These are phyloP conservation scores for Eucalyptus shirleyi DNA, from an alignment of 345 rosid species.

Conservation along the genomic window DNA sequence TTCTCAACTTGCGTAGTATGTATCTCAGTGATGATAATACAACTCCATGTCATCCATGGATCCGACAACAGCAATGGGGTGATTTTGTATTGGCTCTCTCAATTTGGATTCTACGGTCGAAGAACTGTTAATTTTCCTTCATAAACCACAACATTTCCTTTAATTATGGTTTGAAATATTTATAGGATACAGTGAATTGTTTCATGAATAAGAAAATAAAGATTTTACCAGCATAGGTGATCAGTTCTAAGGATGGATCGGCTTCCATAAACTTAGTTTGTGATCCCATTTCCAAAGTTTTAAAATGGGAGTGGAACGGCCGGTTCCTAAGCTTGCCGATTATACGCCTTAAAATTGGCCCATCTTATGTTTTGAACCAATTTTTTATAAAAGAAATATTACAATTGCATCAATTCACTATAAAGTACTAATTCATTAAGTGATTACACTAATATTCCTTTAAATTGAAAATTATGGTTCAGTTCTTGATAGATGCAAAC, in stretches of 20 bases:
- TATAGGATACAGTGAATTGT: neutral
- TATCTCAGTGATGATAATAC: neutral
- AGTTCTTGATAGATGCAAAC: neutral
- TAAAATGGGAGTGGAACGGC: neutral
- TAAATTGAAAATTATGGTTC: neutral
- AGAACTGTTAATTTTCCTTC: neutral
- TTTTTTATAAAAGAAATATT: neutral
- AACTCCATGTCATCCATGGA: neutral
- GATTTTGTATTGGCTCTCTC: neutral
- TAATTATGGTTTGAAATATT: neutral
- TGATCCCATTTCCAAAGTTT: neutral
- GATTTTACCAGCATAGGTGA: neutral
- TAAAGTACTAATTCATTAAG: neutral
- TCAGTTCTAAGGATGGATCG: neutral
- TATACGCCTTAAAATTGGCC: neutral
- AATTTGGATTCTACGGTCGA: neutral
- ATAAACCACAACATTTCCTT: neutral
- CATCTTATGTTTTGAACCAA: neutral
- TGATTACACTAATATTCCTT: neutral
- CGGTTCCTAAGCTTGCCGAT: neutral
- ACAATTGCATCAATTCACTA: neutral
- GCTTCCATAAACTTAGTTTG: neutral
- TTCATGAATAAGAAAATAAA: neutral
- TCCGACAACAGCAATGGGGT: neutral
- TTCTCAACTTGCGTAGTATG: neutral